Percentiles rank a stretch among this genome's conserved stretches.
Conservation (phyloP, 2,329 filamentous ascomycete species). For the Epichloe scottii region DNA sequence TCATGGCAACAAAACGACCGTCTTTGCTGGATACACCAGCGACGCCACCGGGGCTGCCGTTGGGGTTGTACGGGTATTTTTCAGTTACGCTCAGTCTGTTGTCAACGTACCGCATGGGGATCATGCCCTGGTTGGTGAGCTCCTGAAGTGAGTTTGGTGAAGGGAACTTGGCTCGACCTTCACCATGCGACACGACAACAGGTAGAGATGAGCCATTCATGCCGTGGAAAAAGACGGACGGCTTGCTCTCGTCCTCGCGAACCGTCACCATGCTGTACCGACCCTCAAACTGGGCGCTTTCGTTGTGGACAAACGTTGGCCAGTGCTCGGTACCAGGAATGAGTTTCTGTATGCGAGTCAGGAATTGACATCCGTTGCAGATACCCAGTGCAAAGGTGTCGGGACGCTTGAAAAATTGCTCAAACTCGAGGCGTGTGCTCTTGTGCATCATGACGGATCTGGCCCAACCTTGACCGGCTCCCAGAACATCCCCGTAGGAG, state of each 20-base stretch:
- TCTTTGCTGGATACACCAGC: constrained; percentile 67
- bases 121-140: constrained; percentile 54
- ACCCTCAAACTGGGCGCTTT: constrained; percentile 80
- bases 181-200: constrained; percentile 81
- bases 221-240: constrained; percentile 79
- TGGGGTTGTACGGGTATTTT: constrained; percentile 76
- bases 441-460: constrained; percentile 83
- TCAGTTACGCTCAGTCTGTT: constrained; percentile 65
- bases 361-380: constrained; percentile 96
- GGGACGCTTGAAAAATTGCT: constrained; percentile 70
- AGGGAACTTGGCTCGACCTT: constrained; percentile 67
- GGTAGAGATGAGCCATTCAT: constrained; percentile 75
- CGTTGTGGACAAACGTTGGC: constrained; percentile 79
- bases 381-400: constrained; percentile 91
- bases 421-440: constrained; percentile 63
- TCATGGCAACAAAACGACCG: constrained; percentile 73
- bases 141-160: constrained; percentile 36
- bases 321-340: constrained; percentile 76
- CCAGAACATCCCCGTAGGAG: constrained; percentile 76
- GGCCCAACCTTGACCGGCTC: constrained; percentile 94
- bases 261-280: constrained; percentile 74
- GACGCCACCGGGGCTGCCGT: constrained; percentile 71
- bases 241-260: constrained; percentile 41
- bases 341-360: constrained; percentile 63
- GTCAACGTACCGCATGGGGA: constrained; percentile 74